Evolutionary conservation across 345 rosid species (phyloP), one percentile per base, ranked within the genome.

Genomic region (Brassica incana): DNA sequence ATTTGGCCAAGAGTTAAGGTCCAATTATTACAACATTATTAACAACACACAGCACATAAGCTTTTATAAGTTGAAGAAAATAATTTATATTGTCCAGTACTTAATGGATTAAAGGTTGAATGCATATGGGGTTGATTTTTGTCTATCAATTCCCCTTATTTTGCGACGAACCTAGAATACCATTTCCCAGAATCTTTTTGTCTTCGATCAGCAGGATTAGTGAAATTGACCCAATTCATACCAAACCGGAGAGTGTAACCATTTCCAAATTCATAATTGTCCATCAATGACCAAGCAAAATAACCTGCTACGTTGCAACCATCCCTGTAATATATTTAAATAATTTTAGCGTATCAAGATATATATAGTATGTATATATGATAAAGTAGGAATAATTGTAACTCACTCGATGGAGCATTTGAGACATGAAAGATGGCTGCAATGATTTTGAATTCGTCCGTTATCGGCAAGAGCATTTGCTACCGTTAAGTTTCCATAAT

Each of bases 361-460:
- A 33, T 33, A 33, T 33, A 5, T 33, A 33, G 38, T n/a, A 67
- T 35, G 5, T 64, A 45, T 5, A 0, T 48, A 5, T 27, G 30
- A 14, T 7, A 52, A 20, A 50, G 38, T 6, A 12, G 1, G 8
- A 48, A 6, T 27, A 16, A 9, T 3, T 32, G 45, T 43, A 52
- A 64, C 83, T 75, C 67, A 80, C 79, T 15, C 65, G 14, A 80
- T 69, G n/a, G 76, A 12, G 25, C 76, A 67, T 63, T 68, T 68
- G 71, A 79, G 78, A 68, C 73, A 79, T 1, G 78, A 67, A 59
- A 80, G 79, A 71, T 80, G 83, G 33, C 76, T 69, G 69, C 72
- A 65, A 64, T 75, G 79, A 5, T 27, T 27, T 15, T 71, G 65
- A 62, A 80, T 80, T 20, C 79, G 30, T 71, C 59, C 71, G 5